phyloP scores from a whole-genome alignment of 768 basidiomycete species.

The Clavulina sp. region DNA sequence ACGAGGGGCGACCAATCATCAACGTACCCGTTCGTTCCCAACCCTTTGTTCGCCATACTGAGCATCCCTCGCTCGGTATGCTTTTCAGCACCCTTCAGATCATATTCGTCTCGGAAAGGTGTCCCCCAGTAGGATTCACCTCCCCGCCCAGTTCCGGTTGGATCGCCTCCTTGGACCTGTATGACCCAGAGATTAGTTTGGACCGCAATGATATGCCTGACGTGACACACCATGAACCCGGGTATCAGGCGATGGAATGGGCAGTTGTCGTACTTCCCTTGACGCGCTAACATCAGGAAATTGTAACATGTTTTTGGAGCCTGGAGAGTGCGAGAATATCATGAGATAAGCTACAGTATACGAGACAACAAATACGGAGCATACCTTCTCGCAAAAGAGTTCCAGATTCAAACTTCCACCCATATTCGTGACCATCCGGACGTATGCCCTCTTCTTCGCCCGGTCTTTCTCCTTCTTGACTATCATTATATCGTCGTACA shows the following conservation, averaged over 20 bases:
- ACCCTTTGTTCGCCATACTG: constrained; percentile 93
- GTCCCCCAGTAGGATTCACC: constrained; percentile 91
- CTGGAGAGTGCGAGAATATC: constrained; percentile 21
- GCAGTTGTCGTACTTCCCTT: constrained; percentile 79
- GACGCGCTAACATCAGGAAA: constrained; percentile 81
- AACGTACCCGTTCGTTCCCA: constrained; percentile 60
- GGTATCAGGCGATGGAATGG: constrained; percentile 88
- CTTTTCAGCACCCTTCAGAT: constrained; percentile 71
- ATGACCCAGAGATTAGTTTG: constrained; percentile 4
- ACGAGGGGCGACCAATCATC: constrained; percentile 16
- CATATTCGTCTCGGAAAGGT: constrained; percentile 88
- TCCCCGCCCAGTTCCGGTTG: constrained; percentile 86
- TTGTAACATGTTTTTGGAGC: constrained; percentile 99
- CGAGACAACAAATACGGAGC: not conserved
- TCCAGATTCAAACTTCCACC: constrained; percentile 70
- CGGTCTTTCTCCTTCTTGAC: constrained; percentile 90
- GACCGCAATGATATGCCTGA: not conserved
- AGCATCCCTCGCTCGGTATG: constrained; percentile 72
- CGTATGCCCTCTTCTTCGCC: constrained; percentile 82
- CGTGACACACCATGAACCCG: constrained; percentile 66
- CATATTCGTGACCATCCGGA: constrained; percentile 83
- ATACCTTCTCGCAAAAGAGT: constrained; percentile 74
- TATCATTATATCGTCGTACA: constrained; percentile 88
- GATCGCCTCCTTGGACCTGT: constrained; percentile 95
- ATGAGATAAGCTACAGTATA: too few relatives aligned